phyloP scores from a whole-genome alignment of 2,329 filamentous ascomycete genomes.

The Cercospora citrullina region DNA sequence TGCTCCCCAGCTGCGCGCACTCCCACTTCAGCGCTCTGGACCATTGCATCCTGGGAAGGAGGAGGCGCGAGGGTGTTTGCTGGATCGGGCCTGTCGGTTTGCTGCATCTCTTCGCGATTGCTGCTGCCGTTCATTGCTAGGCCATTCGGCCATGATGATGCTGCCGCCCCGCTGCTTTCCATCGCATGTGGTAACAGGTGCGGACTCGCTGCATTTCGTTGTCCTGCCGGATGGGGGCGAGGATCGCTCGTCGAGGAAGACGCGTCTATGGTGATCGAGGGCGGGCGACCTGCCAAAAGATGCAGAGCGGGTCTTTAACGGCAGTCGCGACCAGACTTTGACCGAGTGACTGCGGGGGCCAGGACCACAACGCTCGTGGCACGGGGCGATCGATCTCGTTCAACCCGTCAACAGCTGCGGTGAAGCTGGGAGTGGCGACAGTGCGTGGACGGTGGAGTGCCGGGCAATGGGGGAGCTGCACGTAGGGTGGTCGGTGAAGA shows the following conservation, averaged over 20 bases:
- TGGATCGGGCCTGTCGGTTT: conserved; percentile 1
- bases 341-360: conserved; percentile 2
- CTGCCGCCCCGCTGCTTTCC: conserved; percentile 19
- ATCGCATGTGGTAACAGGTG: conserved; percentile 21
- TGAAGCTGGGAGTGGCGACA: background rate
- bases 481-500: background rate
- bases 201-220: conserved; percentile 21
- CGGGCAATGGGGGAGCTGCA: background rate
- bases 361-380: background rate
- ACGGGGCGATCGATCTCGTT: background rate
- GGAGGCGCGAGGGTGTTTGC: background rate
- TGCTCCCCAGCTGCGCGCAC: background rate
- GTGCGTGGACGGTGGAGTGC: background rate
- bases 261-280: conserved; percentile 5
- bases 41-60: background rate
- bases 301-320: conserved; percentile 3
- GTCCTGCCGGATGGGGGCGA: background rate
- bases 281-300: background rate
- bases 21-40: background rate
- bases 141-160: conserved; percentile 10
- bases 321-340: conserved; percentile 7
- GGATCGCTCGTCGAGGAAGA: conserved; percentile 2
- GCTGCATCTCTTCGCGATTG: conserved; percentile 13
- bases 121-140: conserved; percentile 15
- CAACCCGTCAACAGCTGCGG: background rate